Evolutionary conservation across 371 early-diverging fungal species (phyloP), one percentile per base, ranked within the genome.

Genomic region (Dichotomocladium elegans): DNA sequence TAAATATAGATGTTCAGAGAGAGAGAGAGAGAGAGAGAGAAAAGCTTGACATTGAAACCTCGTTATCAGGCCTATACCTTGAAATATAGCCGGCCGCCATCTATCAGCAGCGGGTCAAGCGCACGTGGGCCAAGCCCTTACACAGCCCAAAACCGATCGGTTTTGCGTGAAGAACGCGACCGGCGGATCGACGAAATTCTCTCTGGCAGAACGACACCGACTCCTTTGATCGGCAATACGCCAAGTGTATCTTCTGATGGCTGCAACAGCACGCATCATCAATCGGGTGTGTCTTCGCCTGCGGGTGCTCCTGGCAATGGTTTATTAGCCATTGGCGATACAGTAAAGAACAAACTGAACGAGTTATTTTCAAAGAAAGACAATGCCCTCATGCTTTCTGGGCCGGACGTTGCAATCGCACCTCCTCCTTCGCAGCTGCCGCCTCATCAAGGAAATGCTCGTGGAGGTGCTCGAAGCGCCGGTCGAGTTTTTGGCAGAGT

Each of bases 151-250:
- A 45, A 46, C 5, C 9, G 53, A 5, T 49, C 60, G 31, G 43
- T 43, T 25, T n/a, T 66, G 34, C 47, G 71, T 28, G 58, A 41
- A 41, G 68, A 72, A 34, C 57, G 75, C 0, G 72, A 75, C 41
- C 60, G 66, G 35, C 54, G 64, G 19, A 52, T 75, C 4, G 70
- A 75, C 34, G 75, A 66, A 17, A 62, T 75, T 15, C 50, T 75
- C 35, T 63, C 65, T n/a, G 62, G 66, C 21, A 29, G 58, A 27
- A 28, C 58, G 17, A 41, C 60, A 22, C 50, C 55, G 4, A 41
- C 60, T 1, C 37, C 49, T 24, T 40, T 41, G 26, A 21, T 48
- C 15, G 34, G 24, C 4, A 24, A 22, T 14, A 58, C n/a, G n/a
- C n/a, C n/a, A n/a, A n/a, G n/a, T n/a, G n/a, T n/a, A n/a, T n/a